These are phyloP conservation scores for Solanum sitiens DNA, from an alignment of 257 asterid species.

Conservation along the genomic window DNA sequence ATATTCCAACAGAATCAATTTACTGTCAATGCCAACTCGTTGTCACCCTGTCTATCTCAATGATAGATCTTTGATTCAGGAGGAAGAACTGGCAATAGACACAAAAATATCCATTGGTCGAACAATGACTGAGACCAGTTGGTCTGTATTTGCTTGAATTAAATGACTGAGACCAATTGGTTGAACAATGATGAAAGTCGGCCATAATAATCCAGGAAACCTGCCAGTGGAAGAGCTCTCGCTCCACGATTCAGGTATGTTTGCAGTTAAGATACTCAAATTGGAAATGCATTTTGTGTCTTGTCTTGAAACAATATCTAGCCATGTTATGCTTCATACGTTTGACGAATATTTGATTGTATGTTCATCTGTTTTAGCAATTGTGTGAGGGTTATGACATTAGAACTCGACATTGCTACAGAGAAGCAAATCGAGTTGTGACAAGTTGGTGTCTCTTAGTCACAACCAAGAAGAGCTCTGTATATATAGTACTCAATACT, in stretches of 20 bases:
- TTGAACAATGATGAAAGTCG: not conserved
- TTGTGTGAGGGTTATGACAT: not conserved
- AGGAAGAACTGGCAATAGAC: not conserved
- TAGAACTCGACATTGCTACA: not conserved
- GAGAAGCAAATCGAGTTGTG: not conserved
- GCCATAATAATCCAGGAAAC: not conserved
- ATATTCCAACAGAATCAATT: not conserved
- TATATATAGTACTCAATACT: not conserved
- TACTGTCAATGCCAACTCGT: not conserved
- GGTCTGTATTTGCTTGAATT: not conserved
- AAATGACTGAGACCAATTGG: not conserved
- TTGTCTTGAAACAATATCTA: not conserved
- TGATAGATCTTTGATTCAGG: not conserved
- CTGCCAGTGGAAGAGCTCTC: not conserved
- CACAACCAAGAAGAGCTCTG: not conserved
- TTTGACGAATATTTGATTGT: not conserved
- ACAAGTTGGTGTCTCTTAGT: not conserved
- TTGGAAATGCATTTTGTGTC: not conserved
- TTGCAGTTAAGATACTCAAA: not conserved
- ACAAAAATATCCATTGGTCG: not conserved
- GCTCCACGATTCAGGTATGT: not conserved
- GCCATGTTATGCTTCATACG: not conserved
- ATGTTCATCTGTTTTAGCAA: not conserved
- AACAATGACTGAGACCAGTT: not conserved
- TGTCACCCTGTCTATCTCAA: not conserved